Base-by-base conservation (phyloP, 1,284 basidiomycete species). In the Sanghuangporus weigelae region DNA sequence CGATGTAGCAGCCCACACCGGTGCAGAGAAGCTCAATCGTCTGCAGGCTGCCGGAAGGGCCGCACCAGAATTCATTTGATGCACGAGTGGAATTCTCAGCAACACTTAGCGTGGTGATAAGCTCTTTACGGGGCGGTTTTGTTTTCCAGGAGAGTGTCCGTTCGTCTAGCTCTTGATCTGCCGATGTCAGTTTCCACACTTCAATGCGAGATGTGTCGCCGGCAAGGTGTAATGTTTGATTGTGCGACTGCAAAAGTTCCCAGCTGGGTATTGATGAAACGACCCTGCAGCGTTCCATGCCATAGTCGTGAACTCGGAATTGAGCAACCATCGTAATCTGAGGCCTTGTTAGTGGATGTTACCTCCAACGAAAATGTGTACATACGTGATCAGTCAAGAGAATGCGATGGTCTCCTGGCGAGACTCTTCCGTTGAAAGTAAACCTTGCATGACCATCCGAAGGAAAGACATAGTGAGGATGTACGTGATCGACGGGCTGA, bases 31-130 rank as follows among this genome's bases (percentile, higher is more conserved):
- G 42, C 39, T 65, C 64, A 55, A 65, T 23, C 8, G 64, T 62
- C 53, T 65, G 64, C 21, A 65, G 31, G 35, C 60, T 59, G 6
- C 60, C 60, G 2, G 64, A 62, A 19, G 64, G 60, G 10, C 64
- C 64, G 39, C 64, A 65, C 64, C 64, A 65, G 38, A 65, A 65
- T 40, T 65, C 64, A 35, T 59, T 57, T 8, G 64, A 65, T 48
- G 21, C 35, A n/a, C 48, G 55, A 8, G 60, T 62, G 4, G 64
- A 62, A 49, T 65, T 62, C 60, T 58, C 64, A 16, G 19, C 48
- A 10, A 62, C 38, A 26, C 31, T 40, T 16, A 62, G 26, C 1
- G 48, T 53, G 11, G 60, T 39, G 6, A 65, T 54, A 11, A 59
- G 38, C 21, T 59, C n/a, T 7, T 8, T 39, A 23, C 64, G 64